Conservation (phyloP, 2,329 filamentous ascomycete genomes). For the Aureobasidium sp. region DNA sequence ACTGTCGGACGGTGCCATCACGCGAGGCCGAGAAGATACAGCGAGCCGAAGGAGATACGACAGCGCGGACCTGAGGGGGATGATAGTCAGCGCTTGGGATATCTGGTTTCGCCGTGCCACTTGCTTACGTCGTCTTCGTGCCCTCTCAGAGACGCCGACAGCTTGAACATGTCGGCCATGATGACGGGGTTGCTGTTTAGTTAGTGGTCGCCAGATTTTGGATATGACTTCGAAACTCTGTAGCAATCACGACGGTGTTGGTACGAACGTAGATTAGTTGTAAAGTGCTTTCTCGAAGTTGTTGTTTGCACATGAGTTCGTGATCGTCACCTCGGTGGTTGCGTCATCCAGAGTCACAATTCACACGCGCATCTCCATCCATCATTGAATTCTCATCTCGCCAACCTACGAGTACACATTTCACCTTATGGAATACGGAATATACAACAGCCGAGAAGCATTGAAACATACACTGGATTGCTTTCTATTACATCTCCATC, state of each 20-base stretch:
- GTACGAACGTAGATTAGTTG: not conserved
- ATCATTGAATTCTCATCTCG: not conserved
- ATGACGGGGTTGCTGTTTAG: not conserved
- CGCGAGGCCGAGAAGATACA: slow-evolving; percentile 77
- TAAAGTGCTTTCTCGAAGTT: not conserved
- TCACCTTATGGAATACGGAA: not conserved
- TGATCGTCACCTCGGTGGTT: not conserved
- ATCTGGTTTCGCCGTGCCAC: slow-evolving; percentile 2
- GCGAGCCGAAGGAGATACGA: slow-evolving; percentile 66
- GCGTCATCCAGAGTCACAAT: not conserved
- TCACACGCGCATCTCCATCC: not conserved
- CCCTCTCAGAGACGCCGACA: slow-evolving; percentile 80
- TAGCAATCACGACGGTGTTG: not conserved
- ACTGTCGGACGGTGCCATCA: slow-evolving; percentile 82
- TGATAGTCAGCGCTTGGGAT: slow-evolving; percentile 3
- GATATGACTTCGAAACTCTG: not conserved
- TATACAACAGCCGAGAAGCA: no score
- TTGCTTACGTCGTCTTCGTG: slow-evolving; percentile 84
- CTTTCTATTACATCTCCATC: no score
- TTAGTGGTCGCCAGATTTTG: not conserved
- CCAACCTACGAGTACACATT: not conserved
- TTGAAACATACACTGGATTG: not conserved
- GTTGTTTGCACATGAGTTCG: not conserved
- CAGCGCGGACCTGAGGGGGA: slow-evolving; percentile 65
- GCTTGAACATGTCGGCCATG: slow-evolving; percentile 74